Percentiles rank a stretch among this genome's conserved stretches.
phyloP scores from a whole-genome alignment of 176 grass and related monocot species.

The Triticum monococcum region DNA sequence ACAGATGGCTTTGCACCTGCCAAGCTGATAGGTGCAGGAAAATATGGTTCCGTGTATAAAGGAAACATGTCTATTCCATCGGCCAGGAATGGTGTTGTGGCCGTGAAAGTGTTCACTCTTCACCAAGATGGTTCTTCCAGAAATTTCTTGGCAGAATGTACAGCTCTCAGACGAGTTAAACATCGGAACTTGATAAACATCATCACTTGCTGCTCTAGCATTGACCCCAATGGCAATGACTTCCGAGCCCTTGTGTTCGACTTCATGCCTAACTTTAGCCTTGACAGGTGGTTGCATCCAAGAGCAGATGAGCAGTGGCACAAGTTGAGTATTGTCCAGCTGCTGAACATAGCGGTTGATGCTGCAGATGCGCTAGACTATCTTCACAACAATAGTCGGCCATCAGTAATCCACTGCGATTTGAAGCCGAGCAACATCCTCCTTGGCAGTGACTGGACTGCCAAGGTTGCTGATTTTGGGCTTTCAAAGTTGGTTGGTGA shows the following conservation, averaged over 20 bases:
- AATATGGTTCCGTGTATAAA: slow-evolving; percentile 51
- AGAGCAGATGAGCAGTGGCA: slow-evolving; percentile 1
- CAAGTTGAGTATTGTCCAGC: slow-evolving; percentile 29
- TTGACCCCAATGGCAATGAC: slow-evolving; percentile 42
- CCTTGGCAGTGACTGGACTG: slow-evolving; percentile 36
- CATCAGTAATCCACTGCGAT: slow-evolving; percentile 38
- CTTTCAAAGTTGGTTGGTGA: slow-evolving; percentile 29
- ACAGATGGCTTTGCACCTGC: slow-evolving; percentile 40
- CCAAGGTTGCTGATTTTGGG: slow-evolving; percentile 42
- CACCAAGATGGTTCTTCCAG: slow-evolving; percentile 32
- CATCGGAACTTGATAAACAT: slow-evolving; percentile 60
- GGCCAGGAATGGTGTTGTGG: background rate
- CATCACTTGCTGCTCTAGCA: slow-evolving; percentile 47
- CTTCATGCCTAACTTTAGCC: slow-evolving; percentile 55
- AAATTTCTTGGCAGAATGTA: slow-evolving; percentile 59
- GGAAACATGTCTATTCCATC: slow-evolving; percentile 1
- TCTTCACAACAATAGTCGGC: slow-evolving; percentile 28
- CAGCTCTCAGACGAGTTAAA: slow-evolving; percentile 38
- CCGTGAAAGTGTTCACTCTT: slow-evolving; percentile 51
- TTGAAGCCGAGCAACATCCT: slow-evolving; percentile 52
- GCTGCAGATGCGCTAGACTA: slow-evolving; percentile 43
- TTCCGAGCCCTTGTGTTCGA: slow-evolving; percentile 60
- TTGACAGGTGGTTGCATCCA: slow-evolving; percentile 55
- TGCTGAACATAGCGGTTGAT: slow-evolving; percentile 47
- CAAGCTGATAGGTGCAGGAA: slow-evolving; percentile 48